phyloP scores from a whole-genome alignment of 768 basidiomycete species.

The Lyophyllum semitale region DNA sequence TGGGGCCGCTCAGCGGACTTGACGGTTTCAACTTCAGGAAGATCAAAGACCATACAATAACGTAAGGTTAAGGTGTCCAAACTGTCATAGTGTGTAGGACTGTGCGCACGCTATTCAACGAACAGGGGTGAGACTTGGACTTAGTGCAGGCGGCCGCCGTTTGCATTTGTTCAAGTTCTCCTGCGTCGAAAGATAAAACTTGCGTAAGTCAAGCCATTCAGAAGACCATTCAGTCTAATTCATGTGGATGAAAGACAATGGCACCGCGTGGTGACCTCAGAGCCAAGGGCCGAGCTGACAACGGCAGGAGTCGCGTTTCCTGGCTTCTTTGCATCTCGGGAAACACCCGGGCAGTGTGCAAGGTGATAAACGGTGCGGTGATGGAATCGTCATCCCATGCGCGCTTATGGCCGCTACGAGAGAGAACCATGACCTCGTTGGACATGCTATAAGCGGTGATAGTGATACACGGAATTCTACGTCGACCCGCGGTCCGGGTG shows the following conservation, averaged over 20 bases:
- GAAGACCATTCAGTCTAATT: neutral
- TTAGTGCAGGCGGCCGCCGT: neutral
- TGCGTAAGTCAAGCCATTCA: neutral
- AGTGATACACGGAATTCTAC: constrained; percentile 10
- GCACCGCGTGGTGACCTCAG: neutral
- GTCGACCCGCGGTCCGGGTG: neutral
- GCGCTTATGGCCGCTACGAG: neutral
- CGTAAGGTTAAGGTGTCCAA: neutral
- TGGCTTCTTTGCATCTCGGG: no score
- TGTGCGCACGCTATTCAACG: neutral
- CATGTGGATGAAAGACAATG: neutral
- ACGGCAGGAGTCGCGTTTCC: neutral
- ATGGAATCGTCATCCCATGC: neutral
- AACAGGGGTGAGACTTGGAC: neutral
- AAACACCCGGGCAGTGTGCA: neutral
- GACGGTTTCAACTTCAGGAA: no score
- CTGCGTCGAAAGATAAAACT: neutral
- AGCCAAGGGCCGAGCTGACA: neutral
- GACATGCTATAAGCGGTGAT: neutral
- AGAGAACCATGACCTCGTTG: no score
- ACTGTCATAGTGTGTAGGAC: neutral
- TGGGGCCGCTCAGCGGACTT: no score
- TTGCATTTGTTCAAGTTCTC: neutral
- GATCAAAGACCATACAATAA: neutral
- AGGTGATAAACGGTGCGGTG: neutral